Percentiles rank a stretch among this genome's conserved stretches.
These are phyloP conservation scores for Polyporus arcularius DNA, from an alignment of 768 basidiomycete species.

Conservation along the genomic window DNA sequence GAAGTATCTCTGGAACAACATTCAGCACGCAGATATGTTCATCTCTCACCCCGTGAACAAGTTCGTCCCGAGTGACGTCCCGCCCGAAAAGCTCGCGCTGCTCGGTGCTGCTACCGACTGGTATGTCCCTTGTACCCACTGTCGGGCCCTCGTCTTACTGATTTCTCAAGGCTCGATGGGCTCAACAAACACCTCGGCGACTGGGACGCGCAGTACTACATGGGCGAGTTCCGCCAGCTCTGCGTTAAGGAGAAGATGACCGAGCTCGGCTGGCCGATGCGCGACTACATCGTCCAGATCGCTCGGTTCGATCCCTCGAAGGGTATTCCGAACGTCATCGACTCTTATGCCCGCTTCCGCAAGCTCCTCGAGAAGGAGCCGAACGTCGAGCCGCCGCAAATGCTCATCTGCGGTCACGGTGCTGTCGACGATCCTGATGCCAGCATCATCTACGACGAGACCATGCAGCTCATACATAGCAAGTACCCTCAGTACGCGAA, in stretches of 20 bases:
- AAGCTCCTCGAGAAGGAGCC: slow-evolving; percentile 71
- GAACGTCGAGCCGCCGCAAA: slow-evolving; percentile 76
- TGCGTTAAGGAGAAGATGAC: slow-evolving; percentile 81
- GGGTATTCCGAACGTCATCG: slow-evolving; percentile 84
- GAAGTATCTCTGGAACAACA: slow-evolving; percentile 94
- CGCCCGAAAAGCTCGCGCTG: slow-evolving; percentile 65
- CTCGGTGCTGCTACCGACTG: slow-evolving; percentile 87
- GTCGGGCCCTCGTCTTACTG: slow-evolving; percentile 2
- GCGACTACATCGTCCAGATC: slow-evolving; percentile 88
- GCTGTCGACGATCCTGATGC: slow-evolving; percentile 96
- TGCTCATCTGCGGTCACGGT: slow-evolving; percentile 87
- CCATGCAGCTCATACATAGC: slow-evolving; percentile 55
- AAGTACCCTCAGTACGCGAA: slow-evolving; percentile 42
- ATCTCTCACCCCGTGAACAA: slow-evolving; percentile 93
- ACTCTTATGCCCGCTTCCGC: slow-evolving; percentile 86
- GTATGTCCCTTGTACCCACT: slow-evolving; percentile 40
- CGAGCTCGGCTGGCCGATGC: slow-evolving; percentile 74
- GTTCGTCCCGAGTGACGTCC: slow-evolving; percentile 89
- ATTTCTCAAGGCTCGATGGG: slow-evolving; percentile 72
- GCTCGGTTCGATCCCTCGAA: slow-evolving; percentile 93
- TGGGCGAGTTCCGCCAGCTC: slow-evolving; percentile 82
- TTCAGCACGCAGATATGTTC: slow-evolving; percentile 87
- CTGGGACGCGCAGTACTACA: slow-evolving; percentile 87
- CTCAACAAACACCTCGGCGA: slow-evolving; percentile 84
- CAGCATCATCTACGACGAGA: slow-evolving; percentile 85